Percentiles rank a stretch among this genome's conserved stretches.
These are phyloP conservation scores for Fusarium musae DNA, from an alignment of 2,329 filamentous ascomycete genomes.

Conservation along the genomic window DNA sequence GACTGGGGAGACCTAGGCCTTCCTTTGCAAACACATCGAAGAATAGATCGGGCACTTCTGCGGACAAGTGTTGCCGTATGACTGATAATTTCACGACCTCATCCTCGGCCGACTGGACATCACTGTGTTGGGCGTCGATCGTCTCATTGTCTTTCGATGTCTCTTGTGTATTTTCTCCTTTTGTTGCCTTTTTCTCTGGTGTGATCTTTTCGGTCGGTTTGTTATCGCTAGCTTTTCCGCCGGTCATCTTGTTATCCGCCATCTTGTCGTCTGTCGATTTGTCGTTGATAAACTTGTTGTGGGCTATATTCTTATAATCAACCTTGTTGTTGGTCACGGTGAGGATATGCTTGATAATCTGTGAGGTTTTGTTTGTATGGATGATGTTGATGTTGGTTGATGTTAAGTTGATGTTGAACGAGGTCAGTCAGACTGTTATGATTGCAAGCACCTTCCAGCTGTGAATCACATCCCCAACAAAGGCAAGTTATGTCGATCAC, in stretches of 20 bases:
- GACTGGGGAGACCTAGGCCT: constrained; percentile 33
- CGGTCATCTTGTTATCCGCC: neutral
- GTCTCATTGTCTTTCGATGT: neutral
- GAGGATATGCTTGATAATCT: neutral
- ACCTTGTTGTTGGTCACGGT: neutral
- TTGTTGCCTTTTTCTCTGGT: neutral
- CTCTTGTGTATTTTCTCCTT: neutral
- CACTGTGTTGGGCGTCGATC: neutral
- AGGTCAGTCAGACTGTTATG: neutral
- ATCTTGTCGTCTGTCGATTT: neutral
- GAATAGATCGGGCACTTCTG: constrained; percentile 4
- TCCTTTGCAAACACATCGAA: neutral
- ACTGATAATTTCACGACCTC: neutral
- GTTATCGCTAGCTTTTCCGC: neutral
- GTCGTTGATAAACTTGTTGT: neutral
- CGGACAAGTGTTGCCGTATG: neutral
- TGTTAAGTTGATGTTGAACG: neutral
- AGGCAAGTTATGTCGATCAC: neutral
- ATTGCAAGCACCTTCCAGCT: neutral
- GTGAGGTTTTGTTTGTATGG: neutral
- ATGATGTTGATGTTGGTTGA: neutral
- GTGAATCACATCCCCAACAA: neutral
- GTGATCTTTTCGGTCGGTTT: neutral
- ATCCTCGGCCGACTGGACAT: neutral
- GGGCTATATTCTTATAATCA: neutral